A percentile compares a stretch with the other conserved stretches of the same genome.
These are phyloP conservation scores for Kuraishia cidri DNA, from an alignment of 805 yeast species.

Conservation along the genomic window DNA sequence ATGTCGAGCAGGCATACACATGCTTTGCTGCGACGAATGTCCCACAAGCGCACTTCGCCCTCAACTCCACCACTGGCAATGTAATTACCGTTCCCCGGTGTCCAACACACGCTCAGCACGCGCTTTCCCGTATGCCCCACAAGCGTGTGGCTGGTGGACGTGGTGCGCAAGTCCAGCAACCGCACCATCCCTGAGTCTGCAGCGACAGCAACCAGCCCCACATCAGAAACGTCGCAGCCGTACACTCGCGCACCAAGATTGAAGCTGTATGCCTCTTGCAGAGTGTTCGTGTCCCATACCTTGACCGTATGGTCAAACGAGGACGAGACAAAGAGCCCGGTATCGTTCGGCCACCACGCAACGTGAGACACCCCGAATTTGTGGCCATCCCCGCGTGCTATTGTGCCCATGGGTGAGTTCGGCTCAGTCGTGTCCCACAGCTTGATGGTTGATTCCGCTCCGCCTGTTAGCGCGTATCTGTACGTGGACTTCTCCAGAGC, in stretches of 20 bases:
- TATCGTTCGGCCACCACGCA: conserved; percentile 86
- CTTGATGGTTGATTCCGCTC: conserved; percentile 61
- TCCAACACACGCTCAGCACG: conserved; percentile 64
- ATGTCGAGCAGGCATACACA: conserved; percentile 55
- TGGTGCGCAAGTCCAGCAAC: conserved; percentile 63
- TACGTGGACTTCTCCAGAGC: conserved; percentile 39
- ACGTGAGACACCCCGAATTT: conserved; percentile 64
- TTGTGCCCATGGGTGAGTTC: conserved; percentile 7
- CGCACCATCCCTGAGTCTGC: conserved; percentile 62
- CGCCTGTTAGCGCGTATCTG: conserved; percentile 55
- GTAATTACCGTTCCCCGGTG: conserved; percentile 50
- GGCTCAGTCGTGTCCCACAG: conserved; percentile 49
- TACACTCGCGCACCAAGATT: conserved; percentile 55
- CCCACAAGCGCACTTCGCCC: conserved; percentile 84
- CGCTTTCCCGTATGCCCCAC: conserved; percentile 50
- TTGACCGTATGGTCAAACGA: conserved; percentile 74
- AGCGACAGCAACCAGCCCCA: conserved; percentile 56
- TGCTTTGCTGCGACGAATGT: conserved; percentile 58
- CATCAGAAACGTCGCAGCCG: conserved; percentile 51
- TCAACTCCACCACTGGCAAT: conserved; percentile 76
- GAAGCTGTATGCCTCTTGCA: conserved; percentile 62
- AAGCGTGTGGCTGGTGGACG: conserved; percentile 66
- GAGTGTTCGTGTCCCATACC: conserved; percentile 69
- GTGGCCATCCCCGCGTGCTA: conserved; percentile 32
- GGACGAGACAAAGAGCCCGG: conserved; percentile 76